phyloP scores from a whole-genome alignment of 768 basidiomycete species.

The Boletus barrowsii region DNA sequence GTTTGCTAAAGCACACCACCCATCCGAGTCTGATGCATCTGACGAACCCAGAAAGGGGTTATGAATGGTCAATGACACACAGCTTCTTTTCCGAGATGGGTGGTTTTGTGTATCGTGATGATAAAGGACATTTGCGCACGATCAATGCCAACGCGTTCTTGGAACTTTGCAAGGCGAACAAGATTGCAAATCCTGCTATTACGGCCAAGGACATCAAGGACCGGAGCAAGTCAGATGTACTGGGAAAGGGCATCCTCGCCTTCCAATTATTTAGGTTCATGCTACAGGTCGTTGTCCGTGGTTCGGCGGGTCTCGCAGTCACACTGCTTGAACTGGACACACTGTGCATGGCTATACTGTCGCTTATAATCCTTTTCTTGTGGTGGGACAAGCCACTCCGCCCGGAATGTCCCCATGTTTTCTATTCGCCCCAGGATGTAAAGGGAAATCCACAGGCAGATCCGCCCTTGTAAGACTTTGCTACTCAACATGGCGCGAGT shows the following conservation, averaged over 20 bases:
- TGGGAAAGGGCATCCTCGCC: neutral
- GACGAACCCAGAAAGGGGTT: neutral
- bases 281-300: neutral
- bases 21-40: neutral
- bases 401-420: neutral
- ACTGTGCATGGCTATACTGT: neutral
- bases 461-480: neutral
- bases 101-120: neutral
- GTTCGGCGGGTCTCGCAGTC: neutral
- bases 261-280: neutral
- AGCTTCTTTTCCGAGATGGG: neutral
- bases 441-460: too few species aligned
- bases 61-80: conserved; percentile 1
- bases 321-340: conserved; percentile 3
- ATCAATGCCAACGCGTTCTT: neutral
- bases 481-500: too few species aligned
- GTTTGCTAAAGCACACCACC: neutral
- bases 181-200: neutral
- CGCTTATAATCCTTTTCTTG: neutral
- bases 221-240: neutral
- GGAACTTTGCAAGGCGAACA: neutral
- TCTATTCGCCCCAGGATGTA: neutral
- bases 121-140: neutral
- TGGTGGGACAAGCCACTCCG: conserved; percentile 3
- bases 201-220: neutral